Evolutionary conservation across 352 stramenopile genomes (phyloP).

Genomic region (Globisporangium parvum): DNA sequence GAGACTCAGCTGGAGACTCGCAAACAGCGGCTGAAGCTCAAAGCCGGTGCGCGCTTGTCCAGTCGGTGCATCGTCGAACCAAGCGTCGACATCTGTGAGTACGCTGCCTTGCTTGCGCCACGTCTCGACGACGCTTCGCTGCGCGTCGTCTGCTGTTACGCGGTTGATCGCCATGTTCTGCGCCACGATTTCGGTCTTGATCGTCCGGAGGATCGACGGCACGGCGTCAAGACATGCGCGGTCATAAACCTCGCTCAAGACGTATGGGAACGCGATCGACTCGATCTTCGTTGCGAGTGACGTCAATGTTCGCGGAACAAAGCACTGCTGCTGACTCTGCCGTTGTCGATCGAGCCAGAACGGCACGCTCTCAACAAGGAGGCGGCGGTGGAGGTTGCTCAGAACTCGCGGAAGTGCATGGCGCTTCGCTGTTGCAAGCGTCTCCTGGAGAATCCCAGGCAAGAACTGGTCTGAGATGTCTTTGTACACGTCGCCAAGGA

Average conservation of each 20-base stretch:
- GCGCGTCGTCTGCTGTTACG: slow-evolving; percentile 26
- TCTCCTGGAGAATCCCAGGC: slow-evolving; percentile 28
- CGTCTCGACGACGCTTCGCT: slow-evolving; percentile 43
- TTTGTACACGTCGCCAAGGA: slow-evolving; percentile 53
- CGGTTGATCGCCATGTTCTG: slow-evolving; percentile 34
- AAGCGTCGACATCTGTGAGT: slow-evolving; percentile 49
- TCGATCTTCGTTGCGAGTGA: slow-evolving; percentile 39
- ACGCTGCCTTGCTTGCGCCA: slow-evolving; percentile 34
- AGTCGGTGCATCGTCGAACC: slow-evolving; percentile 56
- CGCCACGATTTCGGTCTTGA: slow-evolving; percentile 60
- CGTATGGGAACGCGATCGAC: slow-evolving; percentile 53
- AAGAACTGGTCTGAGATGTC: slow-evolving; percentile 54
- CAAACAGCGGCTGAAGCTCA: slow-evolving; percentile 38
- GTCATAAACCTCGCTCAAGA: slow-evolving; percentile 50
- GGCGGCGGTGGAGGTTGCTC: slow-evolving; percentile 32
- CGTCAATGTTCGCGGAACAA: slow-evolving; percentile 42
- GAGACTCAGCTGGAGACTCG: slow-evolving; percentile 37
- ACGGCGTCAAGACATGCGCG: slow-evolving; percentile 56
- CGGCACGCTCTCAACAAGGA: slow-evolving; percentile 49
- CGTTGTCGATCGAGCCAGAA: slow-evolving; percentile 39
- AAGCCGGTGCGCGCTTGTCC: slow-evolving; percentile 43
- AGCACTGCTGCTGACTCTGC: slow-evolving; percentile 25
- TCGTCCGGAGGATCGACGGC: slow-evolving; percentile 44
- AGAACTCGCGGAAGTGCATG: slow-evolving; percentile 53
- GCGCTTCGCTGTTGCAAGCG: slow-evolving; percentile 17